phyloP scores from a whole-genome alignment of 1,284 basidiomycete genomes.

The Cutaneotrichosporon dermatis region DNA sequence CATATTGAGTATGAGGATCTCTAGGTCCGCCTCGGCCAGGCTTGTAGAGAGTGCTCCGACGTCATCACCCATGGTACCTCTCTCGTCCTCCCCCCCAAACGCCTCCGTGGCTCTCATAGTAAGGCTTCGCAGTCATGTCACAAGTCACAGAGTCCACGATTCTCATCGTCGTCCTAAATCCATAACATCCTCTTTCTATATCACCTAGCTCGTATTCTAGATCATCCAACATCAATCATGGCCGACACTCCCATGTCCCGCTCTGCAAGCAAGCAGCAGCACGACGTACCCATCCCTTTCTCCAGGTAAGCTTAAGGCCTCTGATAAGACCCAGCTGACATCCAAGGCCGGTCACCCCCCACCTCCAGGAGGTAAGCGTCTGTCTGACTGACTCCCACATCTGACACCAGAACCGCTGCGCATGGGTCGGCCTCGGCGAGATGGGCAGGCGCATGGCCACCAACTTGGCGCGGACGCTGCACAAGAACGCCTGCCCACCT shows the following conservation, averaged over 20 bases:
- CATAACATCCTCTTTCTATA: no score
- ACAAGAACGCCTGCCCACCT: constrained; percentile 31
- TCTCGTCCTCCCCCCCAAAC: no score
- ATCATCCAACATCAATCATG: neutral
- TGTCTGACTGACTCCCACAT: neutral
- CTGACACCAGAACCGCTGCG: constrained; percentile 28
- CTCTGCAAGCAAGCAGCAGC: neutral
- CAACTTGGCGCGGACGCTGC: constrained; percentile 41
- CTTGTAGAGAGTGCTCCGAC: neutral
- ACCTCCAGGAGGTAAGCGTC: neutral
- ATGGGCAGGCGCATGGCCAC: constrained; percentile 48
- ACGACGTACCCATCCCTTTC: constrained; percentile 39
- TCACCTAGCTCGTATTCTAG: no score
- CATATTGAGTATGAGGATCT: no score
- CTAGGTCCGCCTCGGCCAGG: no score
- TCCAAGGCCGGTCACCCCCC: constrained; percentile 38
- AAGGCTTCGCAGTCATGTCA: no score
- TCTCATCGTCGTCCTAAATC: no score
- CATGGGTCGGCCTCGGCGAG: constrained; percentile 48
- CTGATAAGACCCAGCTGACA: neutral
- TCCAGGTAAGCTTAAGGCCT: constrained; percentile 28
- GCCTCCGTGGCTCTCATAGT: no score
- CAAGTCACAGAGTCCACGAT: no score
- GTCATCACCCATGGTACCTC: neutral
- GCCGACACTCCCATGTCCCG: neutral